Base-by-base conservation (phyloP, 108 stramenopile species). In the Pseudonitzschia multiseries region DNA sequence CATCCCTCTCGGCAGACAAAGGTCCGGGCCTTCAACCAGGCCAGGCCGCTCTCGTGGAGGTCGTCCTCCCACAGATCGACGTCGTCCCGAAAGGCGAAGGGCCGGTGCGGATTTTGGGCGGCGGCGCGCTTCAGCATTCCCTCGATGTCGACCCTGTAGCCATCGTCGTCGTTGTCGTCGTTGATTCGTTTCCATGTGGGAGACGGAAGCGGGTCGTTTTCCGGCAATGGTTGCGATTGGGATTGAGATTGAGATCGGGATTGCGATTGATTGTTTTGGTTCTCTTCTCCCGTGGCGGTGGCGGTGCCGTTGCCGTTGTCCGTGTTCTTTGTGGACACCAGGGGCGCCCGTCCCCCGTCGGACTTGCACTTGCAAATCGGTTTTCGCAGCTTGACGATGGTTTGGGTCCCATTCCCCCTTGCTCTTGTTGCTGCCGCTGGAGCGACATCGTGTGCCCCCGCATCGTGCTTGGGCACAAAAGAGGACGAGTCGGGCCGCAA, bases 341-440 rank as follows among this genome's bases (percentile, higher is more conserved):
- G 0, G 32, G 61, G 61, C 29, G 29, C 32, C n/a, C 61, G 29
- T 20, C 61, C 61, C n/a, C 61, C 61, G 20, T 62, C 61, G 29
- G 28, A 8, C 36, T 62, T 62, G 22, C 61, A 62, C 36, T 62
- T 62, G 36, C 61, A 62, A n/a, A 62, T 62, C n/a, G 61, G 61
- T 33, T 62, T 62, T 17, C 61, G 61, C n/a, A 62, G n/a, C 18
- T 33, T 31, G 8, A 59, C 57, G 36, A 54, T 24, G 53, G 24
- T 24, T 21, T 24, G 12, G 10, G 9, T 53, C 21, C 52, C 22
- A 22, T 36, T 36, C n/a, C n/a, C n/a, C n/a, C n/a, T 53, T 53
- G 52, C 5, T 3, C 5, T 53, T 53, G 52, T 22, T 53, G 52
- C 17, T 50, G 52, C 52, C 5, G 22, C 52, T 3, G 20, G 20